Percentiles rank a stretch among this genome's conserved stretches.
Evolutionary conservation across 441 rosid species (phyloP).

Genomic region (Pelargonium australe): DNA sequence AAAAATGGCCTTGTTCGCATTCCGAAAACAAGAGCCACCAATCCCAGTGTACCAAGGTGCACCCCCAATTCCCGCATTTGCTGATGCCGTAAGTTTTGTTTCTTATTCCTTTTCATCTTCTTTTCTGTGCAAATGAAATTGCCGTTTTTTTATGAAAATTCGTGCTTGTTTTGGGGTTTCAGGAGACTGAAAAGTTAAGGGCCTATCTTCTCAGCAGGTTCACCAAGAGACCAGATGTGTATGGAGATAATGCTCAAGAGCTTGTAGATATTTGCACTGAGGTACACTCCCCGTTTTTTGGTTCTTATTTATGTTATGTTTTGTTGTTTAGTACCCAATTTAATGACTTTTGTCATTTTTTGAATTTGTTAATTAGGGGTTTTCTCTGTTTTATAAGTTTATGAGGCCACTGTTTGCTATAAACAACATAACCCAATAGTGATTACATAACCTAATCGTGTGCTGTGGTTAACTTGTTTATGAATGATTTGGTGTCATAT

Average conservation of each 20-base stretch:
- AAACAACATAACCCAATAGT: too few relatives aligned
- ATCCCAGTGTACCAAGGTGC: conserved; percentile 38
- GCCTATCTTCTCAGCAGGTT: conserved; percentile 51
- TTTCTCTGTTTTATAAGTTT: too few relatives aligned
- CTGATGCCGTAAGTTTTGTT: conserved; percentile 50
- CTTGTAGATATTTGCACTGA: conserved; percentile 69
- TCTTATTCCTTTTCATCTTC: background rate
- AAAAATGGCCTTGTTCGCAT: background rate
- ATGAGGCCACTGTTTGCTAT: too few relatives aligned
- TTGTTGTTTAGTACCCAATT: background rate
- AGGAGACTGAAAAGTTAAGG: conserved; percentile 80
- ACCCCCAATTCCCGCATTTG: conserved; percentile 86
- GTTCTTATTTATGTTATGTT: background rate
- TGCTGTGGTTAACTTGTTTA: too few relatives aligned
- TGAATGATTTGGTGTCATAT: too few relatives aligned
- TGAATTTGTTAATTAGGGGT: background rate
- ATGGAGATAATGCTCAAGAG: conserved; percentile 58
- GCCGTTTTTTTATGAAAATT: background rate
- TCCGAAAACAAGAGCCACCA: background rate
- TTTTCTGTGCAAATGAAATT: background rate
- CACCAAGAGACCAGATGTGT: conserved; percentile 44
- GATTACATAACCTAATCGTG: too few relatives aligned
- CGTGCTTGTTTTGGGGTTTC: conserved; percentile 11
- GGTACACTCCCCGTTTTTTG: conserved; percentile 30
- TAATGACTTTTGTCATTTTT: background rate